phyloP scores from a whole-genome alignment of 345 rosid species.

The Lenwebbia sp. region DNA sequence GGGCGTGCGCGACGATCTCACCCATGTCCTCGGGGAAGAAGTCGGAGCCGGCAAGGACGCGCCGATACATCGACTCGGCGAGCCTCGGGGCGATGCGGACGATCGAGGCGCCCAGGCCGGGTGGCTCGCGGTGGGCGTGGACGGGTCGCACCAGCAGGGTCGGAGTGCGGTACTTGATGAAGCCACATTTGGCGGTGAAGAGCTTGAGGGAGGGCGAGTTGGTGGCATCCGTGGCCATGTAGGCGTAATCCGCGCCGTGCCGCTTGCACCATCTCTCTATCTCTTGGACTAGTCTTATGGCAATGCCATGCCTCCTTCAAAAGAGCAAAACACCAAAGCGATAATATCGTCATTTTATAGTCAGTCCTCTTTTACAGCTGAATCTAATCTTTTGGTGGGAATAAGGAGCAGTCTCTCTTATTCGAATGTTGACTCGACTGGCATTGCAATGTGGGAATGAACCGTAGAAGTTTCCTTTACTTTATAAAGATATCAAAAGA shows the following conservation, averaged over 20 bases:
- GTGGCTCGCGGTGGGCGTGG: conserved; percentile 44
- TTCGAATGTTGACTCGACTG: background rate
- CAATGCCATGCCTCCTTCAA: conserved; percentile 57
- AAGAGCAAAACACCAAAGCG: background rate
- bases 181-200: conserved; percentile 42
- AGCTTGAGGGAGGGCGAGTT: conserved; percentile 59
- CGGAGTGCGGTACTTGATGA: conserved; percentile 45
- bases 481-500: background rate
- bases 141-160: conserved; percentile 65
- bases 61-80: conserved; percentile 31
- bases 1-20: conserved; percentile 22
- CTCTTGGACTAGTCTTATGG: conserved; percentile 36
- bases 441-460: background rate
- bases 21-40: conserved; percentile 58
- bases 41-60: conserved; percentile 29
- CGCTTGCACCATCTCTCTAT: conserved; percentile 61
- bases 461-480: background rate
- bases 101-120: conserved; percentile 20
- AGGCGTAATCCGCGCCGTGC: conserved; percentile 50
- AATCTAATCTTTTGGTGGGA: background rate
- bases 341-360: background rate
- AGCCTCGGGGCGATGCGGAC: conserved; percentile 13
- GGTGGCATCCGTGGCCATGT: conserved; percentile 65
- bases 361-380: background rate
- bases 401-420: background rate